These are phyloP conservation scores for Heterobasidion parviporum DNA, from an alignment of 1,284 basidiomycete species.

Conservation along the genomic window DNA sequence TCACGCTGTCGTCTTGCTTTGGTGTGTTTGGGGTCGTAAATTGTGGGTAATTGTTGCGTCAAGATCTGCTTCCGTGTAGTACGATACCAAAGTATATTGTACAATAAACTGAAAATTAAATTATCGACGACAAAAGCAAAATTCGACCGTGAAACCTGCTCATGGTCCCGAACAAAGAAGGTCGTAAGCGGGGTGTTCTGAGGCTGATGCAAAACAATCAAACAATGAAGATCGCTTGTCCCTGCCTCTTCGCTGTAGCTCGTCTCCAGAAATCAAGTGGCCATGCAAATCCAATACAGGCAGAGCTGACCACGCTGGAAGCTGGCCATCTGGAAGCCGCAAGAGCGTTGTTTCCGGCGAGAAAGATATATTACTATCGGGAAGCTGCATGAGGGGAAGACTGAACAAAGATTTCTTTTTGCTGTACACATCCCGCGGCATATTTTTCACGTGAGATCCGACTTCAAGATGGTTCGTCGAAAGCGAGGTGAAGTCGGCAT, in stretches of 20 bases:
- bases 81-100: neutral
- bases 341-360: slow-evolving; percentile 31
- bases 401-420: slow-evolving; percentile 58
- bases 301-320: slow-evolving; percentile 48
- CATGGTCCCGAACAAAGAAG: neutral
- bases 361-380: slow-evolving; percentile 12
- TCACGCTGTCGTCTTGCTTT: neutral
- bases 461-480: slow-evolving; percentile 82
- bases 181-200: neutral
- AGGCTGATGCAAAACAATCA: neutral
- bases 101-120: neutral
- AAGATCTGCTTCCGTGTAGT: neutral
- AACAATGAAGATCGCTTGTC: slow-evolving; percentile 14
- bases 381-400: slow-evolving; percentile 57
- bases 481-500: slow-evolving; percentile 54
- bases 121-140: neutral
- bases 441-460: slow-evolving; percentile 66
- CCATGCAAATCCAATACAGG: slow-evolving; percentile 70
- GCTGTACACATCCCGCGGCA: slow-evolving; percentile 36
- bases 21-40: neutral
- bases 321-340: slow-evolving; percentile 42
- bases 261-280: slow-evolving; percentile 34
- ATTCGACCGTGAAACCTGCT: too few relatives aligned
- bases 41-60: neutral
- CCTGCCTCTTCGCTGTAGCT: slow-evolving; percentile 31